Evolutionary conservation across 1,284 basidiomycete genomes (phyloP).

Genomic region (Pseudozyma sp.): DNA sequence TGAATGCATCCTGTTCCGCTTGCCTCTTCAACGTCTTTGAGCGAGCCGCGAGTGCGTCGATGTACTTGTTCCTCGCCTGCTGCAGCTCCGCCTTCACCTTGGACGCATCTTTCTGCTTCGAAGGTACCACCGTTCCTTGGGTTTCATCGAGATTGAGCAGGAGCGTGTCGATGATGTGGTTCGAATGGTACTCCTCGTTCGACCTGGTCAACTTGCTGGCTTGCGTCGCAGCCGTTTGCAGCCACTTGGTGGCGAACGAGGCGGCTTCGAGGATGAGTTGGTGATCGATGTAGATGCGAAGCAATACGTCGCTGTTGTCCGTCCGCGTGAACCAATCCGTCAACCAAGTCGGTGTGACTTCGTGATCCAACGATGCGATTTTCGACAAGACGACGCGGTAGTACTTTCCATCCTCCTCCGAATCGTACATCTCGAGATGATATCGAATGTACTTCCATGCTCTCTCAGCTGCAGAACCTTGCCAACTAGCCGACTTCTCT

Average conservation of each 20-base stretch:
- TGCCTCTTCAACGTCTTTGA: conserved; percentile 40
- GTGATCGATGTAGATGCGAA: conserved; percentile 40
- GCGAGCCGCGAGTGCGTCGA: conserved; percentile 22
- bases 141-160: conserved; percentile 35
- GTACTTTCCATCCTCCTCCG: conserved; percentile 71
- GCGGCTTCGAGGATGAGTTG: conserved; percentile 37
- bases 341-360: conserved; percentile 30
- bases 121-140: conserved; percentile 18
- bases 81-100: conserved; percentile 18
- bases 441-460: conserved; percentile 89
- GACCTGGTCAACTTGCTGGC: conserved; percentile 11
- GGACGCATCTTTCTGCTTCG: conserved; percentile 16
- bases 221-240: conserved; percentile 20
- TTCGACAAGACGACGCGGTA: conserved; percentile 74
- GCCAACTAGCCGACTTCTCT: conserved; percentile 75
- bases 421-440: conserved; percentile 82
- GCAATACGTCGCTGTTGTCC: conserved; percentile 36
- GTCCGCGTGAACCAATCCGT: conserved; percentile 37
- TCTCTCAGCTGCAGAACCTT: conserved; percentile 81
- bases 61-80: conserved; percentile 32
- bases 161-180: conserved; percentile 40
- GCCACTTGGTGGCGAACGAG: conserved; percentile 25
- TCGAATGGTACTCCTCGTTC: conserved; percentile 29
- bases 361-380: conserved; percentile 22
- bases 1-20: conserved; percentile 39